Evolutionary conservation across 352 stramenopile genomes (phyloP).

Genomic region (Phytopythium vexans): DNA sequence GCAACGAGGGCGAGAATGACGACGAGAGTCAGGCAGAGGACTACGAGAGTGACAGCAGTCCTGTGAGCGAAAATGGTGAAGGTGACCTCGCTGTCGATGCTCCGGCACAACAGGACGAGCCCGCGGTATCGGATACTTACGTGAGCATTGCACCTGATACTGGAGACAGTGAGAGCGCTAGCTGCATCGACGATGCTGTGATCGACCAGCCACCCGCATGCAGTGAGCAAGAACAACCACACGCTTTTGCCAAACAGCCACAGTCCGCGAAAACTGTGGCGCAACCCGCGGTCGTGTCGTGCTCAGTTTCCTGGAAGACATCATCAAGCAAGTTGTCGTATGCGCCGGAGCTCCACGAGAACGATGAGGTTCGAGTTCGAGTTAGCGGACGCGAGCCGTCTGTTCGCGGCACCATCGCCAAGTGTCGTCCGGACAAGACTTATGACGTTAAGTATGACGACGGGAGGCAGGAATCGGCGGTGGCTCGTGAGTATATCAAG

Average conservation of each 20-base stretch:
- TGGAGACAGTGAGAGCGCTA: background rate
- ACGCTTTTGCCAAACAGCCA: too few relatives aligned
- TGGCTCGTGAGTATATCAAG: constrained; percentile 19
- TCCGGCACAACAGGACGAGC: too few relatives aligned
- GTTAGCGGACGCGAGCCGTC: constrained; percentile 10
- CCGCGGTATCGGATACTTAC: too few relatives aligned
- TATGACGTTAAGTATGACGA: constrained; percentile 28
- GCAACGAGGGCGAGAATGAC: background rate
- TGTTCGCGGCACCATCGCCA: constrained; percentile 8
- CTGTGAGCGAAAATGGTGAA: background rate
- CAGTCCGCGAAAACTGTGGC: too few relatives aligned
- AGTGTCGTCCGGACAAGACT: constrained; percentile 8
- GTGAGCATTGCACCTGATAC: too few relatives aligned
- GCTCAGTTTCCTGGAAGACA: constrained; percentile 15
- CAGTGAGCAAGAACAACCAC: too few relatives aligned
- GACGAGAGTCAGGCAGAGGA: background rate
- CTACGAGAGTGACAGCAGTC: background rate
- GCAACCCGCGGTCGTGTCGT: constrained; percentile 3
- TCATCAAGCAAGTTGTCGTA: background rate
- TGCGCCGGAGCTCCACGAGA: constrained; percentile 5
- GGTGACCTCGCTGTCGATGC: too few relatives aligned
- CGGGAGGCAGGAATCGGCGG: constrained; percentile 21
- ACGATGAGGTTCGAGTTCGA: constrained; percentile 13
- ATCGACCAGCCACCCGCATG: too few relatives aligned
- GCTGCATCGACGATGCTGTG: too few relatives aligned